Evolutionary conservation across 345 rosid genomes (phyloP).

Genomic region (Citrus australasica): DNA sequence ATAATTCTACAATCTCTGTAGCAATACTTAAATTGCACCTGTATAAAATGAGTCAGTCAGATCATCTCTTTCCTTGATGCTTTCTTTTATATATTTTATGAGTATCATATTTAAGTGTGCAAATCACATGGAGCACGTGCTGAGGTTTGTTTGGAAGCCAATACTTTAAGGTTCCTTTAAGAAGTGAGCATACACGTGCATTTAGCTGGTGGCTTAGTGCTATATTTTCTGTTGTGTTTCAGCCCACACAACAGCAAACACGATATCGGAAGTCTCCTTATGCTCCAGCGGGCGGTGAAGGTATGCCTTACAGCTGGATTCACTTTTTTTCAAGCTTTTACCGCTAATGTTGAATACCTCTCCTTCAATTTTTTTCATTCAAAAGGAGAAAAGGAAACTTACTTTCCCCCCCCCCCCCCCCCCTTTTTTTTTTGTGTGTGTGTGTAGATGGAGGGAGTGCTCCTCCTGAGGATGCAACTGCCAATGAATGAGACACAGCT

Average conservation of each 20-base stretch:
- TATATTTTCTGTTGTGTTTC: constrained; percentile 1
- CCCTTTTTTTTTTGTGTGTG: neutral
- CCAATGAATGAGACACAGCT: constrained; percentile 34
- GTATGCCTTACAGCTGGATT: constrained; percentile 27
- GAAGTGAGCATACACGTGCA: neutral
- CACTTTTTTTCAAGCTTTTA: neutral
- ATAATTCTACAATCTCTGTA: neutral
- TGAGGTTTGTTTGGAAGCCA: neutral
- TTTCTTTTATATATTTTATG: neutral
- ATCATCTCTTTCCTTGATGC: neutral
- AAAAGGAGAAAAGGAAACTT: neutral
- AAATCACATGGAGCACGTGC: neutral
- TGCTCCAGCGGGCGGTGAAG: constrained; percentile 83
- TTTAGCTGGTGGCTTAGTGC: neutral
- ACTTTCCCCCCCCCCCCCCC: too few species aligned
- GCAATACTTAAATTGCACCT: neutral
- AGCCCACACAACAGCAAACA: constrained; percentile 99
- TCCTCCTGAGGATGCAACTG: constrained; percentile 47
- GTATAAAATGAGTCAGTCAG: neutral
- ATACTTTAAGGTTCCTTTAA: neutral
- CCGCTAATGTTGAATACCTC: neutral
- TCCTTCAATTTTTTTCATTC: neutral
- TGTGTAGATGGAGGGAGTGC: constrained; percentile 62
- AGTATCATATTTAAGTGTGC: neutral
- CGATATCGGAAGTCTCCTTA: constrained; percentile 93